These are phyloP conservation scores for Knoxdaviesia capensis DNA, from an alignment of 2,329 filamentous ascomycete genomes.

Conservation along the genomic window DNA sequence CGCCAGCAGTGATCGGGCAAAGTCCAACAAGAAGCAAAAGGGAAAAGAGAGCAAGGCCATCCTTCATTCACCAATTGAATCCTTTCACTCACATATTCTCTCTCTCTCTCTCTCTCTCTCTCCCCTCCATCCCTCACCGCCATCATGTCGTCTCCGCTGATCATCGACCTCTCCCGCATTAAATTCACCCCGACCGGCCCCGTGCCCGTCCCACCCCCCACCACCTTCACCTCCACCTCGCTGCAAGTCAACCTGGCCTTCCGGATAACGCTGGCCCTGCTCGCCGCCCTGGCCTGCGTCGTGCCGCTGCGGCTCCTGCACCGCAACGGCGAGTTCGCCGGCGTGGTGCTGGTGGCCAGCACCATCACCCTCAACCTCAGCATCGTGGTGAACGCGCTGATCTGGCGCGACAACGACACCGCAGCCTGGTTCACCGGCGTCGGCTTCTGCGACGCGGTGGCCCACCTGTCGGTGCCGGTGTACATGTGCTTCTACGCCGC, in stretches of 20 bases:
- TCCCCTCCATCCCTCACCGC: background rate
- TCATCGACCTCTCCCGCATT: slow-evolving; percentile 4
- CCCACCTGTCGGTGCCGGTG: slow-evolving; percentile 21
- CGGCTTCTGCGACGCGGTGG: slow-evolving; percentile 32
- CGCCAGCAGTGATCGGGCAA: too few relatives aligned
- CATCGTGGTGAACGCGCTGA: slow-evolving; percentile 26
- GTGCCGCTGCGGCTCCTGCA: slow-evolving; percentile 30
- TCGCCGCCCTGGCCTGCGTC: slow-evolving; percentile 24
- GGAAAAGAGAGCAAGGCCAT: background rate
- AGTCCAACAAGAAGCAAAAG: too few relatives aligned
- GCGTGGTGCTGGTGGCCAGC: slow-evolving; percentile 25
- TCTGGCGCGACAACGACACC: slow-evolving; percentile 33
- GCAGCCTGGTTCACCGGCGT: slow-evolving; percentile 27
- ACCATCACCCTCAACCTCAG: slow-evolving; percentile 25
- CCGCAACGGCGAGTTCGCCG: slow-evolving; percentile 32
- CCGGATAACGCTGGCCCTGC: slow-evolving; percentile 24
- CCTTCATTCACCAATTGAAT: background rate
- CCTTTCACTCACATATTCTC: background rate
- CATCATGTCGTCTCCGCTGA: slow-evolving; percentile 4
- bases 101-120: background rate
- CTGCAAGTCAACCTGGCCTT: slow-evolving; percentile 24
- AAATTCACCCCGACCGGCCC: background rate
- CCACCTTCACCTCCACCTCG: slow-evolving; percentile 9
- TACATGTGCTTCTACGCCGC: slow-evolving; percentile 30
- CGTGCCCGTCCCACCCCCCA: slow-evolving; percentile 2